Evolutionary conservation across 1,139 yeast species (phyloP).

Genomic region (Pichia sp.): DNA sequence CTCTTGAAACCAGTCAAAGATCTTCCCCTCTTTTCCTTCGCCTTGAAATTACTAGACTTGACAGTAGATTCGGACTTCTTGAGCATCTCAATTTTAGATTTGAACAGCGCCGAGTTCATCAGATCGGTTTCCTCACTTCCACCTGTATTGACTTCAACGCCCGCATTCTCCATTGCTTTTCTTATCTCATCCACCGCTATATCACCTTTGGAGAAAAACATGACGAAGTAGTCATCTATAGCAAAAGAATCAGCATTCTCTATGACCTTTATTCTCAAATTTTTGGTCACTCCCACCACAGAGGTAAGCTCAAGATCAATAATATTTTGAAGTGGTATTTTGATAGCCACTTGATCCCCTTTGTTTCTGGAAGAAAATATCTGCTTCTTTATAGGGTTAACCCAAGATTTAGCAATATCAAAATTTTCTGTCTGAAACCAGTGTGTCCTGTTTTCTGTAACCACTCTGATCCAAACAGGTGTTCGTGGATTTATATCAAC

Average conservation of each 20-base stretch:
- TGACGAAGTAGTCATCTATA: slow-evolving; percentile 59
- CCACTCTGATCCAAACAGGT: slow-evolving; percentile 45
- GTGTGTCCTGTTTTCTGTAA: slow-evolving; percentile 54
- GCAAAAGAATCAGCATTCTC: slow-evolving; percentile 47
- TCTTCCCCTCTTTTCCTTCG: slow-evolving; percentile 2
- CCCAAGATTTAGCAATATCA: slow-evolving; percentile 76
- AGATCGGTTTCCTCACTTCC: slow-evolving; percentile 14
- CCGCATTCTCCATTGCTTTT: slow-evolving; percentile 22
- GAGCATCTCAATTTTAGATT: slow-evolving; percentile 20
- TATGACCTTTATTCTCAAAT: slow-evolving; percentile 38
- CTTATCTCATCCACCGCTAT: slow-evolving; percentile 25
- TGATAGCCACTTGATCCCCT: slow-evolving; percentile 67
- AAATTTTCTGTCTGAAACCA: slow-evolving; percentile 67
- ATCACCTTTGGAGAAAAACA: slow-evolving; percentile 49
- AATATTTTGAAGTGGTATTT: slow-evolving; percentile 66
- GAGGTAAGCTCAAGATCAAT: slow-evolving; percentile 49
- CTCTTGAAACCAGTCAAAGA: slow-evolving; percentile 3
- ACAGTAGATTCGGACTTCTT: slow-evolving; percentile 21
- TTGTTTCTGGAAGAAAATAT: slow-evolving; percentile 67
- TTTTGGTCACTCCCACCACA: slow-evolving; percentile 37
- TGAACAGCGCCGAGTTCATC: slow-evolving; percentile 17
- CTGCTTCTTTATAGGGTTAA: slow-evolving; percentile 62
- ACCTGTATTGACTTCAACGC: slow-evolving; percentile 17
- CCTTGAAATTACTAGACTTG: slow-evolving; percentile 17
- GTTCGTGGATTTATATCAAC: slow-evolving; percentile 16